Percentiles rank a stretch among this genome's conserved stretches.
Conservation (phyloP, 2,329 filamentous ascomycete species). For the Gnomoniopsis smithogilvyi region DNA sequence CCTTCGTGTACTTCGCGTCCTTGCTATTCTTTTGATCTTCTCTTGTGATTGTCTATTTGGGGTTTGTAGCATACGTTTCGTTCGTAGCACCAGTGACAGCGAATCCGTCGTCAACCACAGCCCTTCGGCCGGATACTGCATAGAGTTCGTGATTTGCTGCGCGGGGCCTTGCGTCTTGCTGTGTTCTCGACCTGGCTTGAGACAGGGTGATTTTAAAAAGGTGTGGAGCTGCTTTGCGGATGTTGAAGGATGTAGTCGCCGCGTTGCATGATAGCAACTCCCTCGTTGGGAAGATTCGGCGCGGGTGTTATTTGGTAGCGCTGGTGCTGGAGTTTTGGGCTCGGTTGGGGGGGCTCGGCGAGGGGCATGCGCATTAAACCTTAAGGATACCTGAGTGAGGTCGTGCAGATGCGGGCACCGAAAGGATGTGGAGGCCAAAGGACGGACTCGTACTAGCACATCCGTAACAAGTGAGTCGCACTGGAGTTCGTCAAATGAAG, state of each 20-base stretch:
- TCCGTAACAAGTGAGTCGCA: no score
- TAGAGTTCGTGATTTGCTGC: no score
- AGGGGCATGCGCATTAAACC: background rate
- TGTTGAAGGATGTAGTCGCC: background rate
- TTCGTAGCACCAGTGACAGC: slow-evolving; percentile 1
- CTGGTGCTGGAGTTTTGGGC: background rate
- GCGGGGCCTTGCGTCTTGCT: no score
- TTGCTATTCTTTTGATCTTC: background rate
- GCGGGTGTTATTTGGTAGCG: background rate
- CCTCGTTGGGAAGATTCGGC: background rate
- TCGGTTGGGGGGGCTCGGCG: background rate
- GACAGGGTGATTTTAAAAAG: no score
- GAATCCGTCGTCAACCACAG: background rate
- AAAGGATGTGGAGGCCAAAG: background rate
- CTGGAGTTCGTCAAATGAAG: no score
- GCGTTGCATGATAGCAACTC: slow-evolving; percentile 5
- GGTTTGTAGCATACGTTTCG: no score
- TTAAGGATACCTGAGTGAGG: background rate
- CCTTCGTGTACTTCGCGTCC: background rate
- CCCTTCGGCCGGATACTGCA: slow-evolving; percentile 10
- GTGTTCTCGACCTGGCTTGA: no score
- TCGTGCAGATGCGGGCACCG: background rate
- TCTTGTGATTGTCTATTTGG: background rate
- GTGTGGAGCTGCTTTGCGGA: slow-evolving; percentile 1
- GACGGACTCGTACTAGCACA: no score